These are phyloP conservation scores for Euphorbia celastroides DNA, from an alignment of 441 rosid genomes.

Conservation along the genomic window DNA sequence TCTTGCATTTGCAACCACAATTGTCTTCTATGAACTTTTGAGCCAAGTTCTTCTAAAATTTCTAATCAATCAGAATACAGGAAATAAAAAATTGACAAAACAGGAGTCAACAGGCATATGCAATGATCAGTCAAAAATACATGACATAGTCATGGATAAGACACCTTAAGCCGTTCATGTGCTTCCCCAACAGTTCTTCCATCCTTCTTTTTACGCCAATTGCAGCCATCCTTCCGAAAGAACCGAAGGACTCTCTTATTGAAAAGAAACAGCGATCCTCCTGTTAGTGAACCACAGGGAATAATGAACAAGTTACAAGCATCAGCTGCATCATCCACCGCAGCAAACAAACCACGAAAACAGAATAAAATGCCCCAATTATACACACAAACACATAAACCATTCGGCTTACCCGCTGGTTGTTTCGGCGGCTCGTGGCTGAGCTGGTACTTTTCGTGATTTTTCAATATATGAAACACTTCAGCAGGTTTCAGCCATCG, in stretches of 20 bases:
- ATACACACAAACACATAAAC: neutral
- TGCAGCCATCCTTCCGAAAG: slow-evolving; percentile 89
- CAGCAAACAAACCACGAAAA: neutral
- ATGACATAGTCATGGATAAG: slow-evolving; percentile 1
- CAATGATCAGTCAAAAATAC: neutral
- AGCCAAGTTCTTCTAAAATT: neutral
- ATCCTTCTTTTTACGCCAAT: slow-evolving; percentile 82
- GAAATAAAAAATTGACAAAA: neutral
- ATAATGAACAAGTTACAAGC: neutral
- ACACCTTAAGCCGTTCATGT: slow-evolving; percentile 90
- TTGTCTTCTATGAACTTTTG: neutral
- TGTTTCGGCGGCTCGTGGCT: slow-evolving; percentile 43
- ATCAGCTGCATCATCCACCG: neutral
- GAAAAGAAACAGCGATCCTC: slow-evolving; percentile 83
- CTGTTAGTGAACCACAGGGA: slow-evolving; percentile 25
- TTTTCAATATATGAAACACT: slow-evolving; percentile 59
- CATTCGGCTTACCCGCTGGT: slow-evolving; percentile 49
- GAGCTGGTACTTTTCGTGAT: slow-evolving; percentile 54
- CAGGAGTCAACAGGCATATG: neutral
- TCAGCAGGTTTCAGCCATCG: slow-evolving; percentile 96
- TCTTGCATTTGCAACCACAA: neutral
- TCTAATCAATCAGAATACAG: neutral
- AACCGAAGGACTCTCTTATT: slow-evolving; percentile 71
- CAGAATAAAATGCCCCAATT: neutral
- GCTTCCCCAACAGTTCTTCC: slow-evolving; percentile 93